Evolutionary conservation across 768 basidiomycete genomes (phyloP).

Genomic region (Boletus rufocinnamomeus): DNA sequence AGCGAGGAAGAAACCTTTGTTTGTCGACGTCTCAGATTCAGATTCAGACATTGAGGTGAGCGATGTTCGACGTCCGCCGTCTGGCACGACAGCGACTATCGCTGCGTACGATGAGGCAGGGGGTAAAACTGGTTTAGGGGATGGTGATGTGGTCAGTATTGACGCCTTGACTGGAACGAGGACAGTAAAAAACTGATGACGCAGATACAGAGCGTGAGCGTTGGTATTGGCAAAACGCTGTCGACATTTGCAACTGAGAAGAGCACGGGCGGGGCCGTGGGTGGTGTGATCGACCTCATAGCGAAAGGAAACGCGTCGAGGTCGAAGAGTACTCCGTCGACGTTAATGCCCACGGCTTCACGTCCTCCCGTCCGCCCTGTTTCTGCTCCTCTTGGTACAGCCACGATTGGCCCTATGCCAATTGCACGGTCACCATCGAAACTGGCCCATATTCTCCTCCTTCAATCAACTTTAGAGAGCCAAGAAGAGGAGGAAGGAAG

Average conservation of each 20-base stretch:
- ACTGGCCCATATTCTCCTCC: slow-evolving; percentile 12
- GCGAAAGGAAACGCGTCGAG: slow-evolving; percentile 2
- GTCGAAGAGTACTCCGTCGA: slow-evolving; percentile 4
- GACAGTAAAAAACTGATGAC: background rate
- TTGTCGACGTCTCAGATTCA: slow-evolving; percentile 28
- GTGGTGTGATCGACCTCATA: slow-evolving; percentile 9
- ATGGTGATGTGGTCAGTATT: slow-evolving; percentile 14
- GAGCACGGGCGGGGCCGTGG: background rate
- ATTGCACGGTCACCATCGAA: slow-evolving; percentile 17
- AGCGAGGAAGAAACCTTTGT: slow-evolving; percentile 18
- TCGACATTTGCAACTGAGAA: background rate
- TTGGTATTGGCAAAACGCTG: background rate
- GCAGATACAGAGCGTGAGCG: slow-evolving; percentile 7
- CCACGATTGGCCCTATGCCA: background rate
- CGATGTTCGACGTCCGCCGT: slow-evolving; percentile 4
- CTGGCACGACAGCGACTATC: background rate
- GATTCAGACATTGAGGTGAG: slow-evolving; percentile 25
- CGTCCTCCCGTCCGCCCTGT: background rate
- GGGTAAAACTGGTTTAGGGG: background rate
- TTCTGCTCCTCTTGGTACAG: slow-evolving; percentile 4
- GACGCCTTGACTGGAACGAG: background rate
- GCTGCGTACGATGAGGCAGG: too few species aligned
- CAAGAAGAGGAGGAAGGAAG: slow-evolving; percentile 14
- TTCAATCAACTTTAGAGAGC: slow-evolving; percentile 7
- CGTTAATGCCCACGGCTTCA: background rate